phyloP scores from a whole-genome alignment of 768 basidiomycete species.

The Baorangia bicolor region DNA sequence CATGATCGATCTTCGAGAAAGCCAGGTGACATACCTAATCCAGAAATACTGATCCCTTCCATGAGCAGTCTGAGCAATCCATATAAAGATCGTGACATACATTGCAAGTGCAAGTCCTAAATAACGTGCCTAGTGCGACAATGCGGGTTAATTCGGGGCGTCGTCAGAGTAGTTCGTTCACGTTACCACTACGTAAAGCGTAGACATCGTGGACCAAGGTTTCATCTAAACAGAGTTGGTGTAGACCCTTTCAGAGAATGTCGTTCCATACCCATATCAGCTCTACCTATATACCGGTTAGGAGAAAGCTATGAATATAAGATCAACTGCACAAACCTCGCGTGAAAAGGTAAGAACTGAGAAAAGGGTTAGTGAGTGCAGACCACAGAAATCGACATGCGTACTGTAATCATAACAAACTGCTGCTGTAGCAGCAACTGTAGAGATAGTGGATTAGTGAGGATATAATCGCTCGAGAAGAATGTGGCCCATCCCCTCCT shows the following conservation, averaged over 20 bases:
- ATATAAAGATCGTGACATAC: not conserved
- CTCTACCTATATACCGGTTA: not conserved
- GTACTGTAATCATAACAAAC: conserved; percentile 14
- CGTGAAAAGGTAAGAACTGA: conserved; percentile 8
- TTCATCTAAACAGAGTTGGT: conserved; percentile 2
- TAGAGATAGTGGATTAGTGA: not conserved
- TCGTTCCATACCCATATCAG: conserved; percentile 11
- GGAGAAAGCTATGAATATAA: not conserved
- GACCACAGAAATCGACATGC: not conserved
- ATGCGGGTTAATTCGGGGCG: not conserved
- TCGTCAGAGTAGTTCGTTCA: not conserved
- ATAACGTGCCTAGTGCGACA: conserved; percentile 5
- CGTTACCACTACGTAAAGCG: conserved; percentile 12
- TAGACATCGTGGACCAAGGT: conserved; percentile 9
- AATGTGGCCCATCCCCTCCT: not conserved
- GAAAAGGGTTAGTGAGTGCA: not conserved
- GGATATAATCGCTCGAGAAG: not conserved
- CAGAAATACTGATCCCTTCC: not conserved
- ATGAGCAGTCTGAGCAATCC: not conserved
- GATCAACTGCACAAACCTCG: not conserved
- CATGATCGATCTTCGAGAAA: not conserved
- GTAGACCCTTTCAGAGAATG: not conserved
- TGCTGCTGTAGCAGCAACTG: not conserved
- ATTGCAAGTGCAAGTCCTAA: conserved; percentile 1
- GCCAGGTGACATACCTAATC: not conserved